Percentiles rank a stretch among this genome's conserved stretches.
phyloP scores from a whole-genome alignment of 2,329 filamentous ascomycete species.

The Cladophialophora exuberans region DNA sequence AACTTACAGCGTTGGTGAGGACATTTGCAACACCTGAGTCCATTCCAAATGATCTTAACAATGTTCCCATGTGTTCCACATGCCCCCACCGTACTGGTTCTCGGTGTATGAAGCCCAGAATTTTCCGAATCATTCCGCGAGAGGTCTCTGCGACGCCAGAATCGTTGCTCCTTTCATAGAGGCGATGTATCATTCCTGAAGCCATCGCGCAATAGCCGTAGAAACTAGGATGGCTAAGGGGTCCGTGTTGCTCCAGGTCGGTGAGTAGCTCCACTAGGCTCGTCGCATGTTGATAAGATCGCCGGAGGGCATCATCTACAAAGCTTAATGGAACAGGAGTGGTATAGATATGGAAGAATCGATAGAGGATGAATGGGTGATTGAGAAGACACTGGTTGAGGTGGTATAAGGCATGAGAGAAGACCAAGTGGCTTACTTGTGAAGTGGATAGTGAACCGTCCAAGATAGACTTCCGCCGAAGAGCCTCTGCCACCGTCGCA shows the following conservation, averaged over 20 bases:
- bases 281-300: slow-evolving; percentile 37
- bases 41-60: slow-evolving; percentile 10
- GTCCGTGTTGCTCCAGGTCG: slow-evolving; percentile 17
- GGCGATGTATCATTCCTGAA: slow-evolving; percentile 26
- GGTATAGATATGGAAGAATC: slow-evolving; percentile 34
- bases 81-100: slow-evolving; percentile 6
- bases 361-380: slow-evolving; percentile 40
- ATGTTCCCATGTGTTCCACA: slow-evolving; percentile 13
- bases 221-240: slow-evolving; percentile 37
- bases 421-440: slow-evolving; percentile 35
- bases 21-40: slow-evolving; percentile 2
- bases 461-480: not conserved
- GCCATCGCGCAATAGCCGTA: slow-evolving; percentile 41
- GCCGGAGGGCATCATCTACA: slow-evolving; percentile 34
- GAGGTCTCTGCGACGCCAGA: slow-evolving; percentile 1
- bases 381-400: slow-evolving; percentile 41
- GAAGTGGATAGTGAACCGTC: not conserved
- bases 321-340: slow-evolving; percentile 39
- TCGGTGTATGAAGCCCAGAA: slow-evolving; percentile 3
- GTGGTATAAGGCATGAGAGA: slow-evolving; percentile 40
- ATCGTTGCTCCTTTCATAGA: slow-evolving; percentile 10
- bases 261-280: slow-evolving; percentile 36
- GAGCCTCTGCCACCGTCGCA: not conserved
- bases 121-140: not conserved
- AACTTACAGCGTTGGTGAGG: slow-evolving; percentile 6